Percentiles rank a stretch among this genome's conserved stretches.
Evolutionary conservation across 2,329 filamentous ascomycete species (phyloP).

Genomic region (Lasiodiplodia gonubiensis): DNA sequence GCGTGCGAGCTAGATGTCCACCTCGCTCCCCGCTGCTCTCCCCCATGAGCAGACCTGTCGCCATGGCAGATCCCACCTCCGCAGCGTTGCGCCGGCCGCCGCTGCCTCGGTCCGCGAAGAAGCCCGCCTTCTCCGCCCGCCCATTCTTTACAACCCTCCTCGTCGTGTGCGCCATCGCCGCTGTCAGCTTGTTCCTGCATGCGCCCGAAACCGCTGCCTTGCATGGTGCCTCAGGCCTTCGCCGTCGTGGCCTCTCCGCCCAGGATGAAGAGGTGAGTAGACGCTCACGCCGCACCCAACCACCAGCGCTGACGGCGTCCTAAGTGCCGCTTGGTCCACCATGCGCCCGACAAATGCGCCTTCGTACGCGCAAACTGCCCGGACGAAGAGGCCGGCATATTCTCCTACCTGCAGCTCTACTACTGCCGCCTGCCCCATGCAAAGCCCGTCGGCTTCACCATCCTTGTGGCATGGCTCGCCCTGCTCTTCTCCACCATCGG

Average conservation of each 20-base stretch:
- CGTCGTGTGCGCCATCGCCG: conserved; percentile 42
- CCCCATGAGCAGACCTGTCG: background rate
- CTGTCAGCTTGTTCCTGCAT: conserved; percentile 37
- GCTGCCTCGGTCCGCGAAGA: conserved; percentile 25
- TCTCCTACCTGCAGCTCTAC: conserved; percentile 88
- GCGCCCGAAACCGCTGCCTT: background rate
- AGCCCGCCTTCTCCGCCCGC: conserved; percentile 49
- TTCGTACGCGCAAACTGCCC: conserved; percentile 83
- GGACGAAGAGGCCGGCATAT: conserved; percentile 86
- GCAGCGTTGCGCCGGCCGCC: conserved; percentile 28
- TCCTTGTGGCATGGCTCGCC: conserved; percentile 82
- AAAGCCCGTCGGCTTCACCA: conserved; percentile 76
- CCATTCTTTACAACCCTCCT: conserved; percentile 55
- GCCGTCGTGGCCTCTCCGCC: conserved; percentile 24
- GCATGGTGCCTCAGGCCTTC: background rate
- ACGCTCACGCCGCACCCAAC: conserved; percentile 14
- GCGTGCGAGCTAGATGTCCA: background rate
- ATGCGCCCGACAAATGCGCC: conserved; percentile 79
- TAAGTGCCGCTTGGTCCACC: conserved; percentile 77
- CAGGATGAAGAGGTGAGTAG: conserved; percentile 43
- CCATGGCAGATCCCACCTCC: conserved; percentile 24
- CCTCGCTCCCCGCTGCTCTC: background rate
- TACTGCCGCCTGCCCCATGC: conserved; percentile 77
- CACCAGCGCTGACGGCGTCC: background rate
- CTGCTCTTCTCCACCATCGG: conserved; percentile 96